Percentiles rank a stretch among this genome's conserved stretches.
Conservation (phyloP, 768 basidiomycete genomes). For the Phaffia australis region DNA sequence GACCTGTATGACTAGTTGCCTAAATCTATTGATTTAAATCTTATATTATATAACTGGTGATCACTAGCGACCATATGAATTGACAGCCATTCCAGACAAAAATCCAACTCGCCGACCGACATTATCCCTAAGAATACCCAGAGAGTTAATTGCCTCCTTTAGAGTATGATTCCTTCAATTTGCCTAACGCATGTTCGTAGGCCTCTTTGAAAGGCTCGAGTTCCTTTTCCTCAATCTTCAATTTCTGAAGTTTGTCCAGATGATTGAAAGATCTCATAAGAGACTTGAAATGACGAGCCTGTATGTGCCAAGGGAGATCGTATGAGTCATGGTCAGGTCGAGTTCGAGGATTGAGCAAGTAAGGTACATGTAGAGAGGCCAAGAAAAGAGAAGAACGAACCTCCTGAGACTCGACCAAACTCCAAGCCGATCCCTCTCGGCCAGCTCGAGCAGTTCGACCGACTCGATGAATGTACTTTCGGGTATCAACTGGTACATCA, state of each 20-base stretch:
- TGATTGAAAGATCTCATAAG: slow-evolving; percentile 68
- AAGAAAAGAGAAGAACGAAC: slow-evolving; percentile 25
- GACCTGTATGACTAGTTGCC: too few relatives aligned
- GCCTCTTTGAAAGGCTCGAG: slow-evolving; percentile 47
- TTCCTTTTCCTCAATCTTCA: slow-evolving; percentile 55
- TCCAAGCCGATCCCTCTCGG: slow-evolving; percentile 79
- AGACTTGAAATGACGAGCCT: slow-evolving; percentile 79
- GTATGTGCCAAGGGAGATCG: background rate
- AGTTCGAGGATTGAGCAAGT: background rate
- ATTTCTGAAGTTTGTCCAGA: slow-evolving; percentile 54
- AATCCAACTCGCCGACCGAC: too few relatives aligned
- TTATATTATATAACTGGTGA: too few relatives aligned
- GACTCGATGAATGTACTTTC: slow-evolving; percentile 95
- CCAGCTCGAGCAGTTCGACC: slow-evolving; percentile 94
- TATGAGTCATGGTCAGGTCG: slow-evolving; percentile 10
- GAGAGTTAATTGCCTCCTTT: too few relatives aligned
- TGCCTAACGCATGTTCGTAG: slow-evolving; percentile 49
- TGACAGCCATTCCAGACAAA: too few relatives aligned
- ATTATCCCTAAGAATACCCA: too few relatives aligned
- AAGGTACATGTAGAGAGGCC: slow-evolving; percentile 46
- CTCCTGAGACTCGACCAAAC: slow-evolving; percentile 79
- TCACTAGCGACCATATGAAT: too few relatives aligned
- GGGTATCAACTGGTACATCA: slow-evolving; percentile 91
- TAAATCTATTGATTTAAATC: too few relatives aligned
- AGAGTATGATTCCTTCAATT: background rate